phyloP scores from a whole-genome alignment of 306 rosid genomes.

The Malus asiatica region DNA sequence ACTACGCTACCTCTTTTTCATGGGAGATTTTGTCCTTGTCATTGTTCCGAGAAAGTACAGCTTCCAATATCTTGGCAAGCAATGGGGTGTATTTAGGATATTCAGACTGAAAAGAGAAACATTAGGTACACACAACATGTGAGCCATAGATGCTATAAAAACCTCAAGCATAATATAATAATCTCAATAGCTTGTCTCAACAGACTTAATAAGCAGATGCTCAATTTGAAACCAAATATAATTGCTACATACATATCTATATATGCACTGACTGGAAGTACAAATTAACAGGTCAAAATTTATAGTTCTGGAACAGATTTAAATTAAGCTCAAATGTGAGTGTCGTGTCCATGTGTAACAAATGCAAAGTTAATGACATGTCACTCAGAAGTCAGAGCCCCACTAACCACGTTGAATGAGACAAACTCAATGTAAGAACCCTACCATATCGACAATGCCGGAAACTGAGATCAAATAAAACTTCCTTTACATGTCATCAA shows the following conservation, averaged over 20 bases:
- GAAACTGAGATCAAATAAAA: not conserved
- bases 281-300: not conserved
- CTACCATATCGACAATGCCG: not conserved
- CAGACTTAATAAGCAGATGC: not conserved
- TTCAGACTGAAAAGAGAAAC: slow-evolving; percentile 59
- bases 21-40: slow-evolving; percentile 45
- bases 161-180: not conserved
- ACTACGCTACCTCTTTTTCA: slow-evolving; percentile 53
- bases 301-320: not conserved
- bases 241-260: not conserved
- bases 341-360: not conserved
- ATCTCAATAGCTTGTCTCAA: not conserved
- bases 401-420: not conserved
- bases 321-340: not conserved
- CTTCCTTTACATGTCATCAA: not conserved
- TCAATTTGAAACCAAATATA: not conserved
- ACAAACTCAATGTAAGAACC: not conserved
- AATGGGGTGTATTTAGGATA: slow-evolving; percentile 81
- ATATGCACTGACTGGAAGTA: not conserved
- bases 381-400: not conserved
- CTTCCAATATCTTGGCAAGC: slow-evolving; percentile 83
- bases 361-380: not conserved
- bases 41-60: slow-evolving; percentile 54
- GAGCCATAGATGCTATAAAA: not conserved
- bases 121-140: not conserved